These are phyloP conservation scores for Ballota nigra DNA, from an alignment of 257 asterid species.

Conservation along the genomic window DNA sequence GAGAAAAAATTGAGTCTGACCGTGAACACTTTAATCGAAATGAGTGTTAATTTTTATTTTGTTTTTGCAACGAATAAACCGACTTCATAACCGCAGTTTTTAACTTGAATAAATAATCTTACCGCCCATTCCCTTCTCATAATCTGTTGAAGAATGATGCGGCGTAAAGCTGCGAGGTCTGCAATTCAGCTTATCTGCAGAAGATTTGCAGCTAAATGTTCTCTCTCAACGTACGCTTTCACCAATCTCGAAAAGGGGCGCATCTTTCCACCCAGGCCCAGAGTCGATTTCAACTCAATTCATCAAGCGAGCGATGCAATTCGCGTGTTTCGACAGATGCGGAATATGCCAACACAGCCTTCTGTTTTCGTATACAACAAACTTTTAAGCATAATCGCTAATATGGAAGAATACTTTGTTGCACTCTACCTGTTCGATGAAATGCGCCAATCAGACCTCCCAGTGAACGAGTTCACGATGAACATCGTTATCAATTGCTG, in stretches of 20 bases:
- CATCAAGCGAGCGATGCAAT: constrained; percentile 26
- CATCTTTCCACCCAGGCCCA: not conserved
- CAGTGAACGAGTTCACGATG: constrained; percentile 29
- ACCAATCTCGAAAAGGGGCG: not conserved
- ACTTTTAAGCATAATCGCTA: constrained; percentile 21
- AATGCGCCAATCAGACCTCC: constrained; percentile 27
- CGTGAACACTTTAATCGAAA: too few relatives aligned
- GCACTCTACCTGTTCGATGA: constrained; percentile 31
- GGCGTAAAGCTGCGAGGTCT: constrained; percentile 3
- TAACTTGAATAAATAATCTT: not conserved
- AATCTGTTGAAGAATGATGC: not conserved
- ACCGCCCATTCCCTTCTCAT: not conserved
- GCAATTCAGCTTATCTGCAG: constrained; percentile 8
- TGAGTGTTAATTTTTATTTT: too few relatives aligned
- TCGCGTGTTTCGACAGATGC: constrained; percentile 23
- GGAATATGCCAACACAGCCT: constrained; percentile 27
- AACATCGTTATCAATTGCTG: constrained; percentile 24
- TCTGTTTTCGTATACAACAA: constrained; percentile 29
- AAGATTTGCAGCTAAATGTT: constrained; percentile 17
- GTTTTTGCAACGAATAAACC: too few relatives aligned
- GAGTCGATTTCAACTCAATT: constrained; percentile 16
- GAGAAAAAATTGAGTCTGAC: too few relatives aligned
- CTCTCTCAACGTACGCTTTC: not conserved
- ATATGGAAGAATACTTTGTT: constrained; percentile 27
- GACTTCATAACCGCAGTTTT: not conserved